A percentile compares a stretch with the other conserved stretches of the same genome.
Conservation (phyloP, 192 early-diverging fungal species). For the Linderina pennispora region DNA sequence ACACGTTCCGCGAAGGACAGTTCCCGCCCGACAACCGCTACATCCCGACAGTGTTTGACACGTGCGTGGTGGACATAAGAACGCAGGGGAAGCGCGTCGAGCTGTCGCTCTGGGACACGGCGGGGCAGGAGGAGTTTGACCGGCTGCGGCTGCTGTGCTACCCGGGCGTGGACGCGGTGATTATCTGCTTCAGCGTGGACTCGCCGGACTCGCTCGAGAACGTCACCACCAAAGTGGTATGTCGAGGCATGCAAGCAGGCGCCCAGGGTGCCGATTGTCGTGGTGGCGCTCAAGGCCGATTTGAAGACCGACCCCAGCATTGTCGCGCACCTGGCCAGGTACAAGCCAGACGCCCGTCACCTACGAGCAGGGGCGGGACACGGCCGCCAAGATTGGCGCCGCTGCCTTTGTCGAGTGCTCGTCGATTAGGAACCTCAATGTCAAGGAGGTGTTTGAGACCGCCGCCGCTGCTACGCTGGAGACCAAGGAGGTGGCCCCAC, state of each 20-base stretch:
- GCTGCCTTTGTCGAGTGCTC: slow-evolving; percentile 78
- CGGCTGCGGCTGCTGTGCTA: slow-evolving; percentile 88
- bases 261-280: slow-evolving; percentile 10
- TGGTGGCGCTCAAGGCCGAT: slow-evolving; percentile 45
- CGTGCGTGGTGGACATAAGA: slow-evolving; percentile 83
- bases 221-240: slow-evolving; percentile 49
- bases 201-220: slow-evolving; percentile 79
- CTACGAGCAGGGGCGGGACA: slow-evolving; percentile 50
- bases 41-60: slow-evolving; percentile 94
- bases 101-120: slow-evolving; percentile 95
- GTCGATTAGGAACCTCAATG: slow-evolving; percentile 42
- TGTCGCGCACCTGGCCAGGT: slow-evolving; percentile 20
- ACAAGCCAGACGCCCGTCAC: slow-evolving; percentile 20
- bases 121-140: slow-evolving; percentile 96
- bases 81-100: slow-evolving; percentile 81
- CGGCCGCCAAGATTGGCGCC: neutral
- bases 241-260: slow-evolving; percentile 24
- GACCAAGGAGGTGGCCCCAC: too few relatives aligned
- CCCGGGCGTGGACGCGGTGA: slow-evolving; percentile 85
- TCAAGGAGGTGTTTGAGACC: slow-evolving; percentile 46
- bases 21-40: slow-evolving; percentile 64
- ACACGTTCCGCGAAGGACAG: slow-evolving; percentile 74
- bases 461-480: too few relatives aligned
- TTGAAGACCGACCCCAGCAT: slow-evolving; percentile 21
- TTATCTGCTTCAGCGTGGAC: slow-evolving; percentile 90